Percentiles rank a stretch among this genome's conserved stretches.
phyloP scores from a whole-genome alignment of 2,329 filamentous ascomycete species.

The Verticillium nubilum region DNA sequence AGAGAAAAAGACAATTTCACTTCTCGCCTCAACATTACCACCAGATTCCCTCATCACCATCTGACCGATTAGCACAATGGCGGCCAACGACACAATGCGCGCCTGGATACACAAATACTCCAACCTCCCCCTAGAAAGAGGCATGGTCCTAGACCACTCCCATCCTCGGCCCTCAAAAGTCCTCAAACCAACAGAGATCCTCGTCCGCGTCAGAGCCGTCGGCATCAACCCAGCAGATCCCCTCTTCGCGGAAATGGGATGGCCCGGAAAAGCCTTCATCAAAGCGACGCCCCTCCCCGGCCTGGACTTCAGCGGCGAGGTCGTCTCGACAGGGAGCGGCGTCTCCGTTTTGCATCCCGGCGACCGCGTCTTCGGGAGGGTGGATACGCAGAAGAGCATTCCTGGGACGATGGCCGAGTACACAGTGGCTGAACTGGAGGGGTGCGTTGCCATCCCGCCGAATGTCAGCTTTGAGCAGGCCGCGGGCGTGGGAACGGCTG shows the following conservation, averaged over 20 bases:
- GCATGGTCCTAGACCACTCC: conserved; percentile 19
- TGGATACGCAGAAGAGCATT: conserved; percentile 21
- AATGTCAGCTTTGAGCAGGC: conserved; percentile 34
- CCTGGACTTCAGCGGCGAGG: conserved; percentile 48
- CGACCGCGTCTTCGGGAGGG: conserved; percentile 36
- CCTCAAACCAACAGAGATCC: conserved; percentile 24
- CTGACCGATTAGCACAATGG: not conserved
- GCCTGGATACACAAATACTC: not conserved
- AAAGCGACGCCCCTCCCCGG: conserved; percentile 38
- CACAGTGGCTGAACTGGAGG: conserved; percentile 23
- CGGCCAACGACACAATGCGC: not conserved
- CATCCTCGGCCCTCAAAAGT: conserved; percentile 15
- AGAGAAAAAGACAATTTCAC: too few relatives aligned
- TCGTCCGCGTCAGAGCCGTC: conserved; percentile 36
- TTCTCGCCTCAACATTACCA: too few relatives aligned
- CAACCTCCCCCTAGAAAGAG: conserved; percentile 12
- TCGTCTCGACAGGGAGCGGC: conserved; percentile 24
- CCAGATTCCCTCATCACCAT: too few relatives aligned
- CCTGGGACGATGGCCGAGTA: conserved; percentile 39
- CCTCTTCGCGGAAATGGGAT: conserved; percentile 35
- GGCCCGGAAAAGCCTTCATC: conserved; percentile 27
- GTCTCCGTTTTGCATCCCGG: conserved; percentile 26
- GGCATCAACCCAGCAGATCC: conserved; percentile 44
- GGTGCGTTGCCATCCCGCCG: conserved; percentile 30
- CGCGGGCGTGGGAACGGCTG: conserved; percentile 36